Evolutionary conservation across 1,284 basidiomycete species (phyloP), one percentile per base, ranked within the genome.

Genomic region (Coriolopsis trogii): DNA sequence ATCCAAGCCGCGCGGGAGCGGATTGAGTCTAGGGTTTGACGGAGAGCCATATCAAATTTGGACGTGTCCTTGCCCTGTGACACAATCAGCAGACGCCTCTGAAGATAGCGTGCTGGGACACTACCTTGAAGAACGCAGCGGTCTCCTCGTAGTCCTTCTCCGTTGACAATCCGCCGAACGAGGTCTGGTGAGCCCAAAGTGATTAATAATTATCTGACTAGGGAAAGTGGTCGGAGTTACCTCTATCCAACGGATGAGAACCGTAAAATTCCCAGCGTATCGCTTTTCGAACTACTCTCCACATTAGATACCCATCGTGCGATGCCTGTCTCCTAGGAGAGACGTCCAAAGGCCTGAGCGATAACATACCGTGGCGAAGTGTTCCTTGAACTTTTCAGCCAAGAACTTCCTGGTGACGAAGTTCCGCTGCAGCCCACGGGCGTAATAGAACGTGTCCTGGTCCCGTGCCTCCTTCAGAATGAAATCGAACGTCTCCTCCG

Each of bases 91-190:
- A 34, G 12, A 10, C 12, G 40, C 13, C 20, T 28, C 49, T 61
- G 37, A 63, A 26, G 42, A 30, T 51, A 43, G 40, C 3, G 12
- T 29, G 7, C 21, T 23, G n/a, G n/a, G n/a, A n/a, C n/a, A n/a
- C n/a, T 60, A 80, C 82, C 76, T 84, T 79, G 71, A 89, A 89
- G 76, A 91, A 95, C 3, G 69, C 75, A 45, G 83, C 81, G 20
- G 85, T 79, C 6, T 76, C 77, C 43, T 84, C 70, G 23, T 84
- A 79, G 71, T 97, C 95, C 59, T 84, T 71, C 59, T 87, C 74
- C 16, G 79, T 82, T 16, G 86, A 82, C 54, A 97, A 76, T 33
- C 73, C 70, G 25, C 72, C 71, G 70, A 93, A 84, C 6, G 84
- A 75, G 49, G 74, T 73, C 83, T 87, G 53, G 25, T 42, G 10